A percentile compares a stretch with the other conserved stretches of the same genome.
These are phyloP conservation scores for Geranomyces variabilis DNA, from an alignment of 192 early-diverging fungal genomes.

Conservation along the genomic window DNA sequence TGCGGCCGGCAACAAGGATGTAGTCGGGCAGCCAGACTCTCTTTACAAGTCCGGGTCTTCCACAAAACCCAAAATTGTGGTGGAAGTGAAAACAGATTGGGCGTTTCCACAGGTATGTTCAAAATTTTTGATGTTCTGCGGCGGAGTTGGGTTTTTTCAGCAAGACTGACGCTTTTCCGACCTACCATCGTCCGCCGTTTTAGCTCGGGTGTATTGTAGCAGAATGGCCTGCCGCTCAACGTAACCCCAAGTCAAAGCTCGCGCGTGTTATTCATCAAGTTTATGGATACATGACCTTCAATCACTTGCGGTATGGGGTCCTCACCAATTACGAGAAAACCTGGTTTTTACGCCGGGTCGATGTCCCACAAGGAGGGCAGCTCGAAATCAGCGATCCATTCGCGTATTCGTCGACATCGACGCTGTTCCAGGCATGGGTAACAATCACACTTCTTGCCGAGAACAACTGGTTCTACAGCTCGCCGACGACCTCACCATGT, in stretches of 20 bases:
- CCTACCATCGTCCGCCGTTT: too few relatives aligned
- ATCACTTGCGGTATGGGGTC: slow-evolving; percentile 20
- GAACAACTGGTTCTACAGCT: slow-evolving; percentile 16
- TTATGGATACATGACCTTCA: slow-evolving; percentile 30
- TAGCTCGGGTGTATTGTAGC: not conserved
- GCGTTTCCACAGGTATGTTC: slow-evolving; percentile 16
- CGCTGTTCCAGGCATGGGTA: slow-evolving; percentile 3
- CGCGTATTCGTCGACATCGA: not conserved
- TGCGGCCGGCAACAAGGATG: not conserved
- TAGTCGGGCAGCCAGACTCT: slow-evolving; percentile 7
- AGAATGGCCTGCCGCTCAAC: not conserved
- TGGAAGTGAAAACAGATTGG: slow-evolving; percentile 24
- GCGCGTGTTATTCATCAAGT: slow-evolving; percentile 1
- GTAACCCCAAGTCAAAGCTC: not conserved
- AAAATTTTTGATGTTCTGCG: too few relatives aligned
- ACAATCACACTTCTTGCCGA: slow-evolving; percentile 1
- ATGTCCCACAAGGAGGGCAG: not conserved
- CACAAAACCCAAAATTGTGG: slow-evolving; percentile 1
- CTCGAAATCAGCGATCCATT: slow-evolving; percentile 11
- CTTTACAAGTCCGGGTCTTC: not conserved
- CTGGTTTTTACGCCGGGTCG: slow-evolving; percentile 3
- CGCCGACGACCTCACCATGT: slow-evolving; percentile 14
- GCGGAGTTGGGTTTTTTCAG: too few relatives aligned
- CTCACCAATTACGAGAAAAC: slow-evolving; percentile 16
- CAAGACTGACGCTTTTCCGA: too few relatives aligned